Conservation (phyloP, 495 filamentous ascomycete species). For the Neurospora sp. region DNA sequence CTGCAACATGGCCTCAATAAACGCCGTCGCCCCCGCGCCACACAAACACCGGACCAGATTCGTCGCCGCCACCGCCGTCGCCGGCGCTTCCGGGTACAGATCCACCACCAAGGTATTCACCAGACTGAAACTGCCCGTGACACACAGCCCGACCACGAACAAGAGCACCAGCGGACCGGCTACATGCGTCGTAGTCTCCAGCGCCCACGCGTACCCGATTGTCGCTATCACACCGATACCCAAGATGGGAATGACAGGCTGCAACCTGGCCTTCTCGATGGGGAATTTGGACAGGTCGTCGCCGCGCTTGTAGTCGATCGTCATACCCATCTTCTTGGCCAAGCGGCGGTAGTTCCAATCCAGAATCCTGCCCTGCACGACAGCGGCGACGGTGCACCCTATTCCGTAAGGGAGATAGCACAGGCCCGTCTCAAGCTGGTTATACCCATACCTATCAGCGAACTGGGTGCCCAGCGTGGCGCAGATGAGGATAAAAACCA, state of each 20-base stretch:
- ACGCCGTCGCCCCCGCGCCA: conserved; percentile 33
- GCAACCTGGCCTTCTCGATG: conserved; percentile 53
- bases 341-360: conserved; percentile 48
- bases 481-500: conserved; percentile 35
- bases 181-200: conserved; percentile 36
- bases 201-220: conserved; percentile 49
- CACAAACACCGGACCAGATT: conserved; percentile 37
- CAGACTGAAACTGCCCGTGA: conserved; percentile 45
- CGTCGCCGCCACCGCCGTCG: conserved; percentile 38
- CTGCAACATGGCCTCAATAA: conserved; percentile 34
- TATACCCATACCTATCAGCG: conserved; percentile 50
- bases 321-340: conserved; percentile 38
- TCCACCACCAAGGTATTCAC: conserved; percentile 40
- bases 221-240: conserved; percentile 29
- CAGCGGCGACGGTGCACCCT: conserved; percentile 56
- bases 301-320: conserved; percentile 39
- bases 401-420: conserved; percentile 53
- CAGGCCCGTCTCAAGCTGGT: conserved; percentile 57
- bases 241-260: conserved; percentile 42
- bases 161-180: conserved; percentile 44
- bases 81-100: conserved; percentile 33
- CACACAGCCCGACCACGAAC: conserved; percentile 43
- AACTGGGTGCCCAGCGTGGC: conserved; percentile 52
- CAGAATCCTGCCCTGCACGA: conserved; percentile 51
- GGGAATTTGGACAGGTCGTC: conserved; percentile 49